Conservation (phyloP, 805 yeast species). For the Candida nanaspora region DNA sequence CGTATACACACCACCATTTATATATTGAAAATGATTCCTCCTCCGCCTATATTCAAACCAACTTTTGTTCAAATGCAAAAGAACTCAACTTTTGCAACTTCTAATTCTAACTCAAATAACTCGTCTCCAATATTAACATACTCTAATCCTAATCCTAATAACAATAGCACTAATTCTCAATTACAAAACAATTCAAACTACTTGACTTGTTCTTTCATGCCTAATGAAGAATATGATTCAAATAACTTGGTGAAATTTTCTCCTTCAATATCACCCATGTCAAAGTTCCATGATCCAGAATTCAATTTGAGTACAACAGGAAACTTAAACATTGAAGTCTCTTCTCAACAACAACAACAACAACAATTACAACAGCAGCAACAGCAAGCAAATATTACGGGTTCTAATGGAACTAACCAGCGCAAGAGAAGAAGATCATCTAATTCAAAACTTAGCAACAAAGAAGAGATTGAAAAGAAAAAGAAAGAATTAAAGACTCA, state of each 20-base stretch:
- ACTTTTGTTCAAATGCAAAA: slow-evolving; percentile 38
- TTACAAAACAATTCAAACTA: slow-evolving; percentile 20
- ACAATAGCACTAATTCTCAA: background rate
- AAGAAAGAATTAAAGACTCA: slow-evolving; percentile 45
- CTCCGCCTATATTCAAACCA: slow-evolving; percentile 41
- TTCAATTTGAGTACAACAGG: background rate
- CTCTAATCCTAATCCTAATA: background rate
- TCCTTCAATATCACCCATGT: slow-evolving; percentile 28
- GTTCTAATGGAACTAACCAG: background rate
- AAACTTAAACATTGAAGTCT: too few species aligned
- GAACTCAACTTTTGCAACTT: too few species aligned
- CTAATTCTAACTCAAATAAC: background rate
- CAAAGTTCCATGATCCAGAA: slow-evolving; percentile 9
- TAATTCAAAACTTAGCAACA: slow-evolving; percentile 16
- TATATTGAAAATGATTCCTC: slow-evolving; percentile 25
- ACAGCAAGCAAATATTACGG: background rate
- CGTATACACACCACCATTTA: background rate
- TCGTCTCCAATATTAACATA: slow-evolving; percentile 1
- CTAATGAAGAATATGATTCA: slow-evolving; percentile 20
- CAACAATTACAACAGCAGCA: background rate
- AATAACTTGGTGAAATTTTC: slow-evolving; percentile 16
- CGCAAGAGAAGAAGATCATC: slow-evolving; percentile 18
- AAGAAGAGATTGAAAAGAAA: slow-evolving; percentile 31
- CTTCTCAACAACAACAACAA: too few species aligned
- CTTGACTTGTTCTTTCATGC: slow-evolving; percentile 22